These are phyloP conservation scores for Paraleonurus japonicus DNA, from an alignment of 257 asterid genomes.

Conservation along the genomic window DNA sequence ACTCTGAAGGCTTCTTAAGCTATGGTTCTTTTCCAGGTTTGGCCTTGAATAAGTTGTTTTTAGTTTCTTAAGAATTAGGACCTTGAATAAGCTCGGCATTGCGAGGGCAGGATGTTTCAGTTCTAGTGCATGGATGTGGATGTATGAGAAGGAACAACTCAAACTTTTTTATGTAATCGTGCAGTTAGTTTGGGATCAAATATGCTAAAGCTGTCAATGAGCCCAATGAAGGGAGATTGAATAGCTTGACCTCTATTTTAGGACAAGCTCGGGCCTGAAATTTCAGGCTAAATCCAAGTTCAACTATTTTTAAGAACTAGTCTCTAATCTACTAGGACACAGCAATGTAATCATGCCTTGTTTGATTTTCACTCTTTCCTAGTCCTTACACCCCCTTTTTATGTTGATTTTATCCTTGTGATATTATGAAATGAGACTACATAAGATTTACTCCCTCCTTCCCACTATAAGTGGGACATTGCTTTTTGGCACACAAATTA, in stretches of 20 bases:
- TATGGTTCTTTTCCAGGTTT: background rate
- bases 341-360: constrained; percentile 6
- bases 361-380: background rate
- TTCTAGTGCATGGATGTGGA: background rate
- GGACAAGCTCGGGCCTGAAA: background rate
- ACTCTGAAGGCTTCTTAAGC: background rate
- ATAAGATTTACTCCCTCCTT: too few species aligned
- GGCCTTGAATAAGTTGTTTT: background rate
- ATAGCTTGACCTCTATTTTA: background rate
- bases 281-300: background rate
- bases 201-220: background rate
- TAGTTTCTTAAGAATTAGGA: constrained; percentile 1
- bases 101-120: background rate
- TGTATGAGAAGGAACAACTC: background rate
- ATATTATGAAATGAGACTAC: background rate
- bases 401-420: background rate
- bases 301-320: background rate
- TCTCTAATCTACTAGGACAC: background rate
- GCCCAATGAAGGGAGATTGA: background rate
- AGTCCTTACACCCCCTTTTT: background rate
- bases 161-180: background rate
- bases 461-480: too few species aligned
- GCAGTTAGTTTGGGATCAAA: background rate
- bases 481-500: too few species aligned
- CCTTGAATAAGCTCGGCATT: background rate